A percentile compares a stretch with the other conserved stretches of the same genome.
Conservation (phyloP, 371 early-diverging fungal species). For the Mortierella sp. region DNA sequence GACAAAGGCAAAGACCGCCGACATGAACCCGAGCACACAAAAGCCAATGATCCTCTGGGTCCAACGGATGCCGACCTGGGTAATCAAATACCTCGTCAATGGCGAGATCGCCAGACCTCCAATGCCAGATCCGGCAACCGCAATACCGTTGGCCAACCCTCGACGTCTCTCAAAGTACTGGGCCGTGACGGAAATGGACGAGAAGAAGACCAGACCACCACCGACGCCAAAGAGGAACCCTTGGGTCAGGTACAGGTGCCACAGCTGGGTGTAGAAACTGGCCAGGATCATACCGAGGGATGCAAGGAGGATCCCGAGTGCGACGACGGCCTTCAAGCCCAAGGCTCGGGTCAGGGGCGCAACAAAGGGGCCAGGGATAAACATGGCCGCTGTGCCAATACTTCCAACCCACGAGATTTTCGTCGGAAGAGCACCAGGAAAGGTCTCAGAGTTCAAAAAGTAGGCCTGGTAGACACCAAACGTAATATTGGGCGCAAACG, state of each 20-base stretch:
- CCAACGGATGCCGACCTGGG: conserved; percentile 71
- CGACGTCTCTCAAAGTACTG: conserved; percentile 84
- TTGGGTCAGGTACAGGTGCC: conserved; percentile 74
- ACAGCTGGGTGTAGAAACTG: conserved; percentile 68
- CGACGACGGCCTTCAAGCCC: conserved; percentile 71
- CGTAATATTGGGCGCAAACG: conserved; percentile 62
- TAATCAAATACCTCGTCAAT: conserved; percentile 71
- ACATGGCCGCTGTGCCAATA: conserved; percentile 61
- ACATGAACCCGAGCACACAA: conserved; percentile 62
- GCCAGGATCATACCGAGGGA: conserved; percentile 67
- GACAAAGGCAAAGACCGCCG: conserved; percentile 62
- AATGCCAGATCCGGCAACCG: conserved; percentile 84
- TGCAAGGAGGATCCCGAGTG: conserved; percentile 66
- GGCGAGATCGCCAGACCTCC: conserved; percentile 83
- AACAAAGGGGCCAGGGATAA: conserved; percentile 69
- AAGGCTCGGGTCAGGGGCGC: conserved; percentile 71
- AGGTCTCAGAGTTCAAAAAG: conserved; percentile 44
- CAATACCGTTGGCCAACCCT: conserved; percentile 83
- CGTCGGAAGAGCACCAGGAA: conserved; percentile 51
- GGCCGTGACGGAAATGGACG: conserved; percentile 71
- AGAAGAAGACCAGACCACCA: conserved; percentile 70
- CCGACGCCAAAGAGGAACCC: conserved; percentile 60
- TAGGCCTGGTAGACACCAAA: conserved; percentile 68
- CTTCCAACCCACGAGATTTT: conserved; percentile 71
- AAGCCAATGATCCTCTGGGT: conserved; percentile 76